Evolutionary conservation across 2,329 filamentous ascomycete genomes (phyloP), one percentile per base, ranked within the genome.

Genomic region (Didymella keratinophila): DNA sequence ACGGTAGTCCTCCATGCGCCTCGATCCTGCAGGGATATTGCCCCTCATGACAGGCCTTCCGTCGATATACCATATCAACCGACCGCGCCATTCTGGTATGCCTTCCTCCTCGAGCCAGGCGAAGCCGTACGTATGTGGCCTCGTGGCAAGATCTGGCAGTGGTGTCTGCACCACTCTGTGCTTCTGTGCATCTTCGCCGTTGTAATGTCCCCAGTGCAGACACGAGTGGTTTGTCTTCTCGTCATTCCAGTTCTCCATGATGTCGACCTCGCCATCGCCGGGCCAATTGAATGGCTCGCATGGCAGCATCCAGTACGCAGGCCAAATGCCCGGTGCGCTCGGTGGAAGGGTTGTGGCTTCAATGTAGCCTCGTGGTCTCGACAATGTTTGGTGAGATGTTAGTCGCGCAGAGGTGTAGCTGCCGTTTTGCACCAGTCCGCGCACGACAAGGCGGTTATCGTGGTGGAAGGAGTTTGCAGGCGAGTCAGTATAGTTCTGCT

Each of bases 201-300:
- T 82, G 75, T 77, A 84, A 53, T 80, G 78, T 3, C 85, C 85
- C 85, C 85, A 87, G 64, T 87, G 85, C 47, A 87, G 74, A 66
- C 85, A 87, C 0, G 79, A 79, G 53, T 84, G 81, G 67, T 87
- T 87, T 46, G 82, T 76, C 32, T 72, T 69, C 58, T 86, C 82
- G 18, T 81, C 84, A 61, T 87, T 86, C 85, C 85, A 87, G n/a
- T 79, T 82, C 72, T 87, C 85, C 39, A 84, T 82, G 45, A 87
- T 84, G 69, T 87, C 85, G 12, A 87, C 76, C 69, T 87, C 85
- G 54, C 85, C 85, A 59, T 87, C 85, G 0, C 74, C 79, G 0
- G 85, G 85, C 85, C 85, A 87, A 0, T 74, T 72, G 65, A 87
- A 87, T 0, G 85, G 85, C 62, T 87, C 83, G 30, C 78, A 72